Evolutionary conservation across 805 yeast genomes (phyloP).

Genomic region (Candida parachauliodes): DNA sequence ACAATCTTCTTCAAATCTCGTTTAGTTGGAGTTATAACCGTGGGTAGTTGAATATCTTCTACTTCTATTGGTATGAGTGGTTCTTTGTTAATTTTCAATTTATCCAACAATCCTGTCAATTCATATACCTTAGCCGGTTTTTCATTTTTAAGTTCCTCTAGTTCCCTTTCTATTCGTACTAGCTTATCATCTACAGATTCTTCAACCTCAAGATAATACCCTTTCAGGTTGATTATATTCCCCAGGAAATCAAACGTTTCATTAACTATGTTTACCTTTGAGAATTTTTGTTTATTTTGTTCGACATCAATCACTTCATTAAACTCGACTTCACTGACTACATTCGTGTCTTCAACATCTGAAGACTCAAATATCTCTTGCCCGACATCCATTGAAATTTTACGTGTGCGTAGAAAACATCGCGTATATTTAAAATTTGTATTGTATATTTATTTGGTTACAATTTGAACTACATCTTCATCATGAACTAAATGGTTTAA

Average conservation of each 20-base stretch:
- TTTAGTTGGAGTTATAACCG: slow-evolving; percentile 7
- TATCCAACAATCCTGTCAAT: slow-evolving; percentile 9
- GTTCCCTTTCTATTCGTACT: slow-evolving; percentile 34
- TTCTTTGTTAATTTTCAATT: slow-evolving; percentile 7
- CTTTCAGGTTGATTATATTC: slow-evolving; percentile 21
- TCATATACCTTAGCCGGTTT: neutral
- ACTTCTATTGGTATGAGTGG: neutral
- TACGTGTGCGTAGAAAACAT: slow-evolving; percentile 5
- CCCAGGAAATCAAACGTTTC: slow-evolving; percentile 40
- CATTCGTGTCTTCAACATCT: slow-evolving; percentile 33
- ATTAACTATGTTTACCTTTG: slow-evolving; percentile 3
- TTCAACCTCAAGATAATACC: slow-evolving; percentile 21
- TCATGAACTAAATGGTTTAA: slow-evolving; percentile 77
- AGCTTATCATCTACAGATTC: slow-evolving; percentile 40
- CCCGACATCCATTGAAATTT: slow-evolving; percentile 15
- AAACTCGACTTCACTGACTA: neutral
- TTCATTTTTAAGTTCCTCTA: slow-evolving; percentile 26
- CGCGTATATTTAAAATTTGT: no score
- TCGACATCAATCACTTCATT: slow-evolving; percentile 16
- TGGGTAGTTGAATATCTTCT: neutral
- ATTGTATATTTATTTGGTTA: slow-evolving; percentile 62
- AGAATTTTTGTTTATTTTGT: slow-evolving; percentile 4
- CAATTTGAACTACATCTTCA: slow-evolving; percentile 91
- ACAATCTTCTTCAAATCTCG: slow-evolving; percentile 12
- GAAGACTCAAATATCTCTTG: slow-evolving; percentile 46